phyloP scores from a whole-genome alignment of 495 filamentous ascomycete genomes.

The Xylaria castorea region DNA sequence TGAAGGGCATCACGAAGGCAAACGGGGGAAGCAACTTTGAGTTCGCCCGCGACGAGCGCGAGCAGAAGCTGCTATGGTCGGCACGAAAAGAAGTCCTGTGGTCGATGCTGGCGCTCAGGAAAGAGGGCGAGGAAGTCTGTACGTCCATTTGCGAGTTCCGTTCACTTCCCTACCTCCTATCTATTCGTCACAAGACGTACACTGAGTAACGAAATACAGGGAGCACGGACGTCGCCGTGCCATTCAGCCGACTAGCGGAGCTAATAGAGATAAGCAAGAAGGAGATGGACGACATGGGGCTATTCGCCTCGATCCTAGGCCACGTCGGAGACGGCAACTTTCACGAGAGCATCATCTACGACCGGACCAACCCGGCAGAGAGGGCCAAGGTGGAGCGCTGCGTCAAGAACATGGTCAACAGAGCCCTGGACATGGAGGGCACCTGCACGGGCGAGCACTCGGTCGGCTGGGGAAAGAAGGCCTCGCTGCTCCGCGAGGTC shows the following conservation, averaged over 20 bases:
- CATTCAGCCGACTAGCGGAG: slow-evolving; percentile 83
- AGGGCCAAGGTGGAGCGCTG: slow-evolving; percentile 74
- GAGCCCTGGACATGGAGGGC: slow-evolving; percentile 90
- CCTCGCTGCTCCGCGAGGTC: slow-evolving; percentile 79
- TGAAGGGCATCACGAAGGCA: slow-evolving; percentile 67
- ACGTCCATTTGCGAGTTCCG: slow-evolving; percentile 32
- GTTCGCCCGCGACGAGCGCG: slow-evolving; percentile 70
- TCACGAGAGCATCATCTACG: slow-evolving; percentile 88
- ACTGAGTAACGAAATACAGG: slow-evolving; percentile 38
- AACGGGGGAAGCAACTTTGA: slow-evolving; percentile 73
- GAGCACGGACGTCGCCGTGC: slow-evolving; percentile 89
- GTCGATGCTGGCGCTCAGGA: slow-evolving; percentile 74
- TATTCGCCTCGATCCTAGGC: slow-evolving; percentile 85
- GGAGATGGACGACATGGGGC: slow-evolving; percentile 81
- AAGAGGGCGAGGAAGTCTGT: slow-evolving; percentile 66
- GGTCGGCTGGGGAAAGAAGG: slow-evolving; percentile 87
- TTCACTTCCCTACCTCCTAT: background rate
- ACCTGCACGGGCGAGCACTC: slow-evolving; percentile 94
- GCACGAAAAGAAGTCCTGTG: slow-evolving; percentile 78
- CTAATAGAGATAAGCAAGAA: slow-evolving; percentile 91
- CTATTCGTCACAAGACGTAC: background rate
- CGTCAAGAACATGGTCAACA: slow-evolving; percentile 86
- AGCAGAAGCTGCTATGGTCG: slow-evolving; percentile 75
- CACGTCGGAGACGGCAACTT: slow-evolving; percentile 79
- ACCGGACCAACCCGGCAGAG: slow-evolving; percentile 69